Evolutionary conservation across 306 rosid genomes (phyloP), one percentile per base, ranked within the genome.

Genomic region (Dryas alaskensis): DNA sequence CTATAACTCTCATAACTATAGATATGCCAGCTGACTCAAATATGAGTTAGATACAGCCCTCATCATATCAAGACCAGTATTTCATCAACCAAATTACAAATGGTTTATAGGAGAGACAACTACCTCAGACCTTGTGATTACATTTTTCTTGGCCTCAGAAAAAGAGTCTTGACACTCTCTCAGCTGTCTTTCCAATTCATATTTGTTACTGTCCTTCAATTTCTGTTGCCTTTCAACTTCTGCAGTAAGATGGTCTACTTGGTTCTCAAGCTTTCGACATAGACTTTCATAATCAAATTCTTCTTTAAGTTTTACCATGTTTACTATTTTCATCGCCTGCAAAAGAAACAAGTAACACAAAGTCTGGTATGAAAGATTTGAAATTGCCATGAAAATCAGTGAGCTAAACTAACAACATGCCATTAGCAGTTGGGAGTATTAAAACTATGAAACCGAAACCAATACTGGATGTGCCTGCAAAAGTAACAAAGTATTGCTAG

Each of bases 251-350:
- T 51, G 60, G 73, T 89, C 93, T 66, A 84, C 87, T 84, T 89
- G 87, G 48, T 59, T 84, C 80, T 89, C 90, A 70, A 89, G 90
- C 79, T 89, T 84, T 61, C 89, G 86, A 64, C 89, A 86, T 80
- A 84, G 87, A 58, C 86, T 80, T 81, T 89, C 93, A 77, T 86
- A 89, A 71, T 89, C 93, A 66, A 84, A 81, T 62, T 89, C 93
- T 81, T 89, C 90, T 78, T 85, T 89, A 54, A 89, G 79, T 77
- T 86, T 89, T 68, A 89, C 87, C 74, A 54, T 76, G 75, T 89
- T 89, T 50, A 84, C 82, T 64, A 89, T 86, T 83, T 81, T 89
- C 84, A 89, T 89, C 69, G 93, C 93, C 93, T 89, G 75, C 73
- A 64, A 78, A 80, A 74, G 69, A 43, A 67, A 54, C 17, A 65